Evolutionary conservation across 208 protist species (phyloP).

Genomic region (Leishmania arabica): DNA sequence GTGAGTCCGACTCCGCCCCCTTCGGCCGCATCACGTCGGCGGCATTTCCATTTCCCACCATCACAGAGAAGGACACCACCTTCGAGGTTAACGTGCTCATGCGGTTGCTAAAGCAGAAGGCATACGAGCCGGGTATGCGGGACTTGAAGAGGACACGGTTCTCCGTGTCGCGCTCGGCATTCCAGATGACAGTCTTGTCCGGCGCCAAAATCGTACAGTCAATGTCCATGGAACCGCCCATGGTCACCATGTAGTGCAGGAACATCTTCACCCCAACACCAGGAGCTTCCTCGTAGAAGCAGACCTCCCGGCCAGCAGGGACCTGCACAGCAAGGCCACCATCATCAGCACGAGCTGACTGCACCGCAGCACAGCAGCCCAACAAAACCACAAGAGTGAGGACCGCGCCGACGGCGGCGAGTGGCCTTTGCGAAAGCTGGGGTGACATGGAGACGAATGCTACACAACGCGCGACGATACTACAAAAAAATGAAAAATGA

Average conservation of each 20-base stretch:
- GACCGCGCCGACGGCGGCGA: neutral
- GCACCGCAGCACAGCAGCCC: neutral
- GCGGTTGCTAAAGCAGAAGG: slow-evolving; percentile 89
- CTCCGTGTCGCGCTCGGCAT: slow-evolving; percentile 47
- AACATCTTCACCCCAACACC: slow-evolving; percentile 57
- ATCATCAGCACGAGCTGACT: slow-evolving; percentile 38
- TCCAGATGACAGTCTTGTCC: slow-evolving; percentile 64
- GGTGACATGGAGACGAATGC: neutral
- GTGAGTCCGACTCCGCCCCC: slow-evolving; percentile 37
- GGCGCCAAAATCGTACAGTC: slow-evolving; percentile 55
- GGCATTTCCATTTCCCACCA: slow-evolving; percentile 38
- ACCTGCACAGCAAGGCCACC: slow-evolving; percentile 59
- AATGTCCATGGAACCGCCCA: slow-evolving; percentile 85
- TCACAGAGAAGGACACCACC: slow-evolving; percentile 77
- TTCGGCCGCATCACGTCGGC: slow-evolving; percentile 1
- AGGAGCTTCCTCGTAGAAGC: slow-evolving; percentile 80
- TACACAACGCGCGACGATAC: neutral
- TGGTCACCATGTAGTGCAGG: slow-evolving; percentile 78
- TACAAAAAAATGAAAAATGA: neutral
- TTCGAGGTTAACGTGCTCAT: slow-evolving; percentile 87
- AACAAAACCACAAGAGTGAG: slow-evolving; percentile 30
- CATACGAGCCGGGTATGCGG: slow-evolving; percentile 49
- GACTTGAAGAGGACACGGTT: slow-evolving; percentile 86
- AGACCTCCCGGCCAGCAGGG: slow-evolving; percentile 50
- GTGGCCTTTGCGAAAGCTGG: neutral